phyloP scores from a whole-genome alignment of 1,284 basidiomycete genomes.

The Apiotrichum mycotoxinovorans region DNA sequence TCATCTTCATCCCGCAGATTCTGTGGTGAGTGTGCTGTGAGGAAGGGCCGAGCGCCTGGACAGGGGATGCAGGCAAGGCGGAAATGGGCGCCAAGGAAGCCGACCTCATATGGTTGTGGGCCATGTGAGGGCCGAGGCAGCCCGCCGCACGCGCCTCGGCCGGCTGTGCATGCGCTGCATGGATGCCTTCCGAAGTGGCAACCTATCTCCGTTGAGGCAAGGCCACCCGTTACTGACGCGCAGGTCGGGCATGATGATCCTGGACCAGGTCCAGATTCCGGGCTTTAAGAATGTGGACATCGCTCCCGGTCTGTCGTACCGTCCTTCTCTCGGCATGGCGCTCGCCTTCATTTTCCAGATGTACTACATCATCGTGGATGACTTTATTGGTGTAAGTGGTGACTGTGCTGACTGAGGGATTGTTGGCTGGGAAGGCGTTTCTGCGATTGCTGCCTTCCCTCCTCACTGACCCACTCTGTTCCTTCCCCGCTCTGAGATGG shows the following conservation, averaged over 20 bases:
- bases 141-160: too few relatives aligned
- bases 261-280: slow-evolving; percentile 57
- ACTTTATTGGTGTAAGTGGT: slow-evolving; percentile 67
- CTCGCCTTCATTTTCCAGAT: slow-evolving; percentile 58
- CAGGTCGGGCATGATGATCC: slow-evolving; percentile 54
- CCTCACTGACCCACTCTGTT: not conserved
- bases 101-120: too few relatives aligned
- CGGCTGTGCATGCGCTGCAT: too few relatives aligned
- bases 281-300: slow-evolving; percentile 59
- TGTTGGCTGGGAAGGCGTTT: too few relatives aligned
- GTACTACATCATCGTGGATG: slow-evolving; percentile 76
- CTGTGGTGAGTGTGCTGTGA: slow-evolving; percentile 60
- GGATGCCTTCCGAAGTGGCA: too few relatives aligned
- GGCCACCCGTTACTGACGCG: slow-evolving; percentile 2
- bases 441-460: too few relatives aligned
- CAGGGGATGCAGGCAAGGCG: too few relatives aligned
- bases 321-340: slow-evolving; percentile 63
- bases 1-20: slow-evolving; percentile 74
- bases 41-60: too few relatives aligned
- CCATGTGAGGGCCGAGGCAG: too few relatives aligned
- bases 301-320: slow-evolving; percentile 61
- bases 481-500: not conserved
- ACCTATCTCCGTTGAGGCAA: too few relatives aligned
- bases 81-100: too few relatives aligned
- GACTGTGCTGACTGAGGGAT: too few relatives aligned